Evolutionary conservation across 1,139 yeast species (phyloP), one percentile per base, ranked within the genome.

Genomic region (Zygoascus meyerae): DNA sequence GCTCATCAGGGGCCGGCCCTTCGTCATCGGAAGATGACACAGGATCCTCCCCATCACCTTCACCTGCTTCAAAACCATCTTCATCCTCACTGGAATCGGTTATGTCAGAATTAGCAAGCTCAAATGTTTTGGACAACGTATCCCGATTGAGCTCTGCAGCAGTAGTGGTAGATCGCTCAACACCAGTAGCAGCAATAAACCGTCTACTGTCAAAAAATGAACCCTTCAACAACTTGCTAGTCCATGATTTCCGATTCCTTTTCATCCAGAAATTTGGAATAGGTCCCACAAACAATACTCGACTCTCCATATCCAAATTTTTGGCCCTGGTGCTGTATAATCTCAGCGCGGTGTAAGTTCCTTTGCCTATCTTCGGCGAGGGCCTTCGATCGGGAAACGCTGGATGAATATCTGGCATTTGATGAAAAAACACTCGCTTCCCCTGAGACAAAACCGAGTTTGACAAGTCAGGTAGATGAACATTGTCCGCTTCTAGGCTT

Each of bases 181-280:
- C 21, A 14, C 29, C 15, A 26, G 21, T 35, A 3, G 39, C 29
- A 10, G 10, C 16, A 14, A 35, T n/a, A 17, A 29, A 12, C n/a
- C 21, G 39, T 7, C 30, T 11, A 21, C 7, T 34, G 30, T 40
- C 42, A 31, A 31, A 30, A n/a, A 40, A 40, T 1, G 42, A 21
- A 7, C 28, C 12, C n/a, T 40, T 40, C 35, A 40, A 14, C 6
- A 40, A 35, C 17, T 12, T 16, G 16, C n/a, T 40, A 11, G 34
- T 48, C 59, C 60, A 60, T 5, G 53, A 42, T 37, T 49, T 52
- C 38, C 49, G 55, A 38, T 57, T 55, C 7, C 66, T 71, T 21
- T 68, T 60, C 38, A 73, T 62, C 94, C 94, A 86, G 15, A 77
- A 67, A 16, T 67, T 65, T 0, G 95, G 95, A 1, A 83, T 64